phyloP scores from a whole-genome alignment of 768 basidiomycete genomes.

The Pulveroboletus sp. region DNA sequence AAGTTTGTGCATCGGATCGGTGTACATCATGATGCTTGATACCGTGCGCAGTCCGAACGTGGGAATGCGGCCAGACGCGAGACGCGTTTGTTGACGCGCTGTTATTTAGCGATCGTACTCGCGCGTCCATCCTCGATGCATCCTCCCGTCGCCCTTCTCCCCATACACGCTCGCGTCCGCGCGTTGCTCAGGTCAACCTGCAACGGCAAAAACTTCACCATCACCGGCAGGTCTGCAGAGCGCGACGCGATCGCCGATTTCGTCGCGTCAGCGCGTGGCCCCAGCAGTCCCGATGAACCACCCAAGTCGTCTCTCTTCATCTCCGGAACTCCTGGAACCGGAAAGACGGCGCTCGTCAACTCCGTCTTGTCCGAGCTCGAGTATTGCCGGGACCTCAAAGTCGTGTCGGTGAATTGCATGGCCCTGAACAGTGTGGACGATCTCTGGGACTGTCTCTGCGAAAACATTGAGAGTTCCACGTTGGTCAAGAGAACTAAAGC shows the following conservation, averaged over 20 bases:
- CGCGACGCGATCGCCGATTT: conserved; percentile 57
- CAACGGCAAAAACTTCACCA: conserved; percentile 46
- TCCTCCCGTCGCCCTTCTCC: conserved; percentile 44
- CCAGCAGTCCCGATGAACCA: conserved; percentile 13
- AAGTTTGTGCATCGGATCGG: background rate
- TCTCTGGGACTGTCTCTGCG: conserved; percentile 65
- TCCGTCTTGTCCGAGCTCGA: conserved; percentile 49
- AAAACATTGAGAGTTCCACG: conserved; percentile 43
- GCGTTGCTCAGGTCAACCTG: conserved; percentile 70
- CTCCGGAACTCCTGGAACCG: conserved; percentile 90
- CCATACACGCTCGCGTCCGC: conserved; percentile 59
- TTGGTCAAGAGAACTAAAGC: conserved; percentile 34
- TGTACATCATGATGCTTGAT: no score
- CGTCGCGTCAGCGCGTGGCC: conserved; percentile 48
- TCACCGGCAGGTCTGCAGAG: conserved; percentile 69
- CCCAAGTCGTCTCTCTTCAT: conserved; percentile 65
- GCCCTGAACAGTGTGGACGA: conserved; percentile 61
- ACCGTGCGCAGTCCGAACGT: no score
- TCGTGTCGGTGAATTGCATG: conserved; percentile 77
- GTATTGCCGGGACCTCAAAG: conserved; percentile 38
- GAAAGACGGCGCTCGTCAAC: conserved; percentile 84
- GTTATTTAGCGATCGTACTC: conserved; percentile 39
- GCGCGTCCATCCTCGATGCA: conserved; percentile 63
- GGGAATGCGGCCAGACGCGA: conserved; percentile 20
- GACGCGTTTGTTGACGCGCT: conserved; percentile 26